Evolutionary conservation across 2,329 filamentous ascomycete species (phyloP).

Genomic region (Colletotrichum sidae): DNA sequence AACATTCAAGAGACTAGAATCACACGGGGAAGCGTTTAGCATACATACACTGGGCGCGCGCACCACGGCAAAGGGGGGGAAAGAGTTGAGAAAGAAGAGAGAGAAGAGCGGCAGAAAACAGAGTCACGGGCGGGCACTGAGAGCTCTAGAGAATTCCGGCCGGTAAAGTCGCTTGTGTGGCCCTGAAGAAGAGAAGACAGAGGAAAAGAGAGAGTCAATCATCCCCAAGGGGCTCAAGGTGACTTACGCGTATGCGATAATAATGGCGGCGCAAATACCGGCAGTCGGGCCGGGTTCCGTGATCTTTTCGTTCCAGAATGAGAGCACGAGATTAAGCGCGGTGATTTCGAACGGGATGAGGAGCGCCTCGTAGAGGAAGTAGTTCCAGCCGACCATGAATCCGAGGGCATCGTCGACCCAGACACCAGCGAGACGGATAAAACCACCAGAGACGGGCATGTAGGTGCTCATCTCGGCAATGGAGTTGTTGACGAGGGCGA

Average conservation of each 20-base stretch:
- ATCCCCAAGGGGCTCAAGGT: neutral
- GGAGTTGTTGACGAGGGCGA: slow-evolving; percentile 56
- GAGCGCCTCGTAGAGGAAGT: slow-evolving; percentile 64
- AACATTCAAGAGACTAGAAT: slow-evolving; percentile 39
- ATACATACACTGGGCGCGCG: slow-evolving; percentile 9
- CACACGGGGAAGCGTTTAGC: slow-evolving; percentile 31
- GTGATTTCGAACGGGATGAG: slow-evolving; percentile 51
- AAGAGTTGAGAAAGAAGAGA: neutral
- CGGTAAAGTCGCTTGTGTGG: slow-evolving; percentile 20
- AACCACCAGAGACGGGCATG: slow-evolving; percentile 37
- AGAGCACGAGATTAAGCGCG: slow-evolving; percentile 40
- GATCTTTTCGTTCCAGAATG: slow-evolving; percentile 41
- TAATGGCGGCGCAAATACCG: slow-evolving; percentile 40
- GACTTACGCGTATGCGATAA: slow-evolving; percentile 37
- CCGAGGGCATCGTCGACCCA: slow-evolving; percentile 68
- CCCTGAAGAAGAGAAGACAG: neutral
- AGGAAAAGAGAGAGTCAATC: slow-evolving; percentile 20
- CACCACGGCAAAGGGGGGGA: neutral
- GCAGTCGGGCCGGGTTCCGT: slow-evolving; percentile 37
- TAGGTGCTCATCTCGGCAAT: slow-evolving; percentile 49
- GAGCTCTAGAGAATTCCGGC: slow-evolving; percentile 19
- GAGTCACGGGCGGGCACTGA: slow-evolving; percentile 25
- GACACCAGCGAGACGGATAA: slow-evolving; percentile 39
- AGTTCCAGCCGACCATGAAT: slow-evolving; percentile 69
- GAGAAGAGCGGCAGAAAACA: no score